Evolutionary conservation across 805 yeast genomes (phyloP), one percentile per base, ranked within the genome.

Genomic region (Hanseniaspora guilliermondii): DNA sequence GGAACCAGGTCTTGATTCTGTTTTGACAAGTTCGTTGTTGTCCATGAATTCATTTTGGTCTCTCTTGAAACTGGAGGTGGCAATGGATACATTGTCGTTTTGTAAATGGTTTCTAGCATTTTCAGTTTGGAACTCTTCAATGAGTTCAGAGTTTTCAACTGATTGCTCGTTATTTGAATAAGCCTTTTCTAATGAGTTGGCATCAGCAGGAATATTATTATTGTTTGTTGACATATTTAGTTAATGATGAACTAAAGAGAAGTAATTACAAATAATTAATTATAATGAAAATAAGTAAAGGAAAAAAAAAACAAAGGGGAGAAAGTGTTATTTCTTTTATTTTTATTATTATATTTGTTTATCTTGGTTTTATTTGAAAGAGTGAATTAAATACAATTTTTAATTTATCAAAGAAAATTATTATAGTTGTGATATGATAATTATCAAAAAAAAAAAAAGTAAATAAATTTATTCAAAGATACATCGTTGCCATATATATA

Each of bases 1-100:
- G 8, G 62, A 61, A 12, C 60, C 63, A 8, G 63, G 60, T 32
- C 53, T 55, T n/a, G 61, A 57, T 49, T 63, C 64, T 3, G 60
- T 53, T 4, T 60, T 60, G 30, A 61, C 60, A 21, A 38, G 30
- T 30, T 42, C 37, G 48, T 32, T 33, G 9, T 80, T 78, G 1
- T 50, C 64, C 14, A 50, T 56, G 16, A 62, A 63, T 33, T 56
- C 47, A 32, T 53, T 49, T 35, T 49, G 53, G 4, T 49, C 53
- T 41, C 27, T 9, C 25, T 49, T 49, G 25, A 19, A 49, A 17
- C 25, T 30, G 3, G 47, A 32, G 16, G 47, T 32, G 22, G 47
- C 27, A n/a, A 44, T 17, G n/a, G 47, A 44, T 6, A 11, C 35
- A 8, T 16, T 27, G 24, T 30, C 45, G 27, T 41, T 21, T n/a